Evolutionary conservation across 352 stramenopile species (phyloP).

Genomic region (Lagenidium giganteum): DNA sequence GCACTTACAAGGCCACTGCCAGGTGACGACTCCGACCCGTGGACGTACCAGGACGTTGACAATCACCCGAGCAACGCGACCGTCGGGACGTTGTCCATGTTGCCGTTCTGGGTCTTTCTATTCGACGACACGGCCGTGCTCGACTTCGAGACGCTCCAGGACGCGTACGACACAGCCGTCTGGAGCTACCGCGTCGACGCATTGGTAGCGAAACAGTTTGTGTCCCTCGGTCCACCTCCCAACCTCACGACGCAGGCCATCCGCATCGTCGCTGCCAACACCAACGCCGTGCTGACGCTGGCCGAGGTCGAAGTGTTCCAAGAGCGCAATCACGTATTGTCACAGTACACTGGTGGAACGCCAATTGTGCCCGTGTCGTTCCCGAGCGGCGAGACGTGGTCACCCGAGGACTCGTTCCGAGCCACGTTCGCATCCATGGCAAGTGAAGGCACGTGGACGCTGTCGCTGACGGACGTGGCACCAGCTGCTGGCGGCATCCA

Average conservation of each 20-base stretch:
- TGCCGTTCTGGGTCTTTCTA: slow-evolving; percentile 77
- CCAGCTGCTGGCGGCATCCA: slow-evolving; percentile 10
- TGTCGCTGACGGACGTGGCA: slow-evolving; percentile 41
- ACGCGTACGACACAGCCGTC: slow-evolving; percentile 36
- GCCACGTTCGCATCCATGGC: slow-evolving; percentile 35
- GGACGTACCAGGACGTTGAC: slow-evolving; percentile 27
- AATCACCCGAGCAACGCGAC: slow-evolving; percentile 9
- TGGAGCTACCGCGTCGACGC: slow-evolving; percentile 39
- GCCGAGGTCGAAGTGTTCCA: slow-evolving; percentile 75
- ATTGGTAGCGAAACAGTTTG: too few species aligned
- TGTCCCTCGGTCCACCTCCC: slow-evolving; percentile 26
- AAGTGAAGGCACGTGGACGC: slow-evolving; percentile 54
- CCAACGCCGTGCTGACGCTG: slow-evolving; percentile 41
- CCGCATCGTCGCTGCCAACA: slow-evolving; percentile 43
- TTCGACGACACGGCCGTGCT: slow-evolving; percentile 53
- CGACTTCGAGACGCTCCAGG: slow-evolving; percentile 52
- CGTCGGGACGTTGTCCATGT: slow-evolving; percentile 37
- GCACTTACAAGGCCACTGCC: slow-evolving; percentile 22
- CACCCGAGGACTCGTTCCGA: slow-evolving; percentile 57
- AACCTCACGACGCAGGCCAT: slow-evolving; percentile 51
- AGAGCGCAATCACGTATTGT: slow-evolving; percentile 47
- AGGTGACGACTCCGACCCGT: slow-evolving; percentile 35
- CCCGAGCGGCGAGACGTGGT: slow-evolving; percentile 43
- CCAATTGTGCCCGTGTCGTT: slow-evolving; percentile 41
- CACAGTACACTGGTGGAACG: slow-evolving; percentile 47